Evolutionary conservation across 305 asterid species (phyloP), one percentile per base, ranked within the genome.

Genomic region (Ruellia speciosa): DNA sequence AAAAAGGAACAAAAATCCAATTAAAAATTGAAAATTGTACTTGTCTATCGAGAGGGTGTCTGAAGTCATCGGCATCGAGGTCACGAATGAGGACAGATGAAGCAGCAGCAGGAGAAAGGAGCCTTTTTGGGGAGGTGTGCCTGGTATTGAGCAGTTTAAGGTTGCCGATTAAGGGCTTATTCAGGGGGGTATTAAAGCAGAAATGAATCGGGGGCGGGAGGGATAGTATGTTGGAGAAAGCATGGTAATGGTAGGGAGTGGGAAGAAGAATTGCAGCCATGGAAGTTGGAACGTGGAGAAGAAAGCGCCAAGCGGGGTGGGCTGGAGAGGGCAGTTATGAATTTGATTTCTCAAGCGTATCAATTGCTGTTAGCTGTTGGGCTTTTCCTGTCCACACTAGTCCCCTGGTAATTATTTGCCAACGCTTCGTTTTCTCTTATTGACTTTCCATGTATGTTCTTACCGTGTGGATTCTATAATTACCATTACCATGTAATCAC

Each of bases 41-140:
- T 77, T 90, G 98, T 80, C 79, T 84, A 76, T 87, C 98, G 45
- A 90, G 89, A 62, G 98, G 98, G 55, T 90, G 98, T 6, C 95
- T 81, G 65, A 90, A 69, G 64, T 90, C 98, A 75, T 90, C 98
- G 0, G 96, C 98, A 62, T 90, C 95, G 3, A 90, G 79, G 67
- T 84, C 75, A 51, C 83, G 86, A 72, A 68, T 60, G 56, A 74
- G 75, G 51, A 73, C 74, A 0, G 80, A 64, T 10, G 88, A 66
- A 52, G 88, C 77, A 71, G 88, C 77, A 71, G 86, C 88, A 66
- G 77, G 72, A 56, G 86, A 73, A n/a, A 72, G 63, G 34, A 60
- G 49, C 49, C 5, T 51, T 14, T 66, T 51, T 3, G 63, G 52
- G 58, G 66, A 24, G 31, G 31, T 60, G 28, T 64, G 66, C 33